phyloP scores from a whole-genome alignment of 306 rosid genomes.

The Aeschynomene evenia region DNA sequence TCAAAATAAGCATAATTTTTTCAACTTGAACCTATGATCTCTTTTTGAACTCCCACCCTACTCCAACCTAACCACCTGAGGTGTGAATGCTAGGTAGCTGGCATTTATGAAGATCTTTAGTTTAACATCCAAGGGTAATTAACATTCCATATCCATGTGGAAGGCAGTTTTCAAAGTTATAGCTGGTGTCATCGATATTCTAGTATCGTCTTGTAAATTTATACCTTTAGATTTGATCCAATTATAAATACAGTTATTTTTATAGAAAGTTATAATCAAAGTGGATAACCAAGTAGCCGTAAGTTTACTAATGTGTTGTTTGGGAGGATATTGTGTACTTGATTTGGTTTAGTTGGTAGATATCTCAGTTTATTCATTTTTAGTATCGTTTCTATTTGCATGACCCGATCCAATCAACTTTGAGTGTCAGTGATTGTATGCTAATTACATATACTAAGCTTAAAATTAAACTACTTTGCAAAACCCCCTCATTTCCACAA shows the following conservation, averaged over 20 bases:
- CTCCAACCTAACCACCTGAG: constrained; percentile 2
- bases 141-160: not conserved
- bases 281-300: not conserved
- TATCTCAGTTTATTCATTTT: not conserved
- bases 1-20: not conserved
- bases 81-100: not conserved
- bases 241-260: not conserved
- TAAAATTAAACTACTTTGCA: not conserved
- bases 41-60: constrained; percentile 7
- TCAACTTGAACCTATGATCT: constrained; percentile 8
- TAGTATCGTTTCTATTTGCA: not conserved
- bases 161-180: not conserved
- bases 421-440: not conserved
- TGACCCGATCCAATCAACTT: constrained; percentile 1
- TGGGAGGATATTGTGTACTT: not conserved
- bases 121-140: not conserved
- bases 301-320: not conserved
- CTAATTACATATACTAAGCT: not conserved
- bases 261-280: not conserved
- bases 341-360: constrained; percentile 17
- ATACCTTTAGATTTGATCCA: constrained; percentile 11
- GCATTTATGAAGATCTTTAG: not conserved
- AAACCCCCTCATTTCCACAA: not conserved
- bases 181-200: not conserved
- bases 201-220: not conserved